A percentile compares a stretch with the other conserved stretches of the same genome.
phyloP scores from a whole-genome alignment of 2,329 filamentous ascomycete genomes.

The Cladosporium sphaerospermum region DNA sequence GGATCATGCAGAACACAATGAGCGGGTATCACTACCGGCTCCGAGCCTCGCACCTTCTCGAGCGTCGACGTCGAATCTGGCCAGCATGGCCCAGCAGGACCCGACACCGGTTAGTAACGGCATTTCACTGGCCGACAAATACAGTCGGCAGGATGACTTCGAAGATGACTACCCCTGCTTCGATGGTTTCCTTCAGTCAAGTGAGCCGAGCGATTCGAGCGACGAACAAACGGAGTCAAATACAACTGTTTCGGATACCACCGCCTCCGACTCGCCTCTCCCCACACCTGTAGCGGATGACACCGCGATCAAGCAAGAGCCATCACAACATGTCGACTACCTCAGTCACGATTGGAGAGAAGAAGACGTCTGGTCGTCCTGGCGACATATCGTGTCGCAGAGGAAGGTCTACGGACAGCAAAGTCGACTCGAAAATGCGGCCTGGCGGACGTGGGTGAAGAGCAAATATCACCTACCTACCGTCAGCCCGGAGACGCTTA shows the following conservation, averaged over 20 bases:
- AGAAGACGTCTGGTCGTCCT: conserved; percentile 96
- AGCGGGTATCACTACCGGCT: conserved; percentile 22
- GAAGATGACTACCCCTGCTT: conserved; percentile 30
- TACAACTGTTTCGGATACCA: conserved; percentile 46
- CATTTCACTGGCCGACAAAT: conserved; percentile 52
- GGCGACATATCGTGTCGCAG: conserved; percentile 84
- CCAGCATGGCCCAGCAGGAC: conserved; percentile 46
- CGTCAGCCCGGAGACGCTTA: conserved; percentile 82
- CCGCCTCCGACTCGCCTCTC: conserved; percentile 53
- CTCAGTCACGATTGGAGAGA: conserved; percentile 89
- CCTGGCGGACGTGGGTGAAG: conserved; percentile 96
- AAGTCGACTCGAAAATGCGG: conserved; percentile 84
- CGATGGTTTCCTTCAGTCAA: conserved; percentile 45
- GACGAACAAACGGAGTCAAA: conserved; percentile 17
- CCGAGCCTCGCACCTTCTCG: conserved; percentile 28
- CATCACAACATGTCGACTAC: conserved; percentile 89
- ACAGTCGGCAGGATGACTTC: conserved; percentile 28
- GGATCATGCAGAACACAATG: conserved; percentile 28
- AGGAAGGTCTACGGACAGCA: conserved; percentile 73
- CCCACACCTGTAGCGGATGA: conserved; percentile 67
- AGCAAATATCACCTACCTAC: conserved; percentile 80
- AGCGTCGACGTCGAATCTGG: conserved; percentile 27
- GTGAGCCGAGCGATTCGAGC: conserved; percentile 19
- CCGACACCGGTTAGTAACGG: conserved; percentile 58
- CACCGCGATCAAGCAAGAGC: conserved; percentile 64